Percentiles rank a stretch among this genome's conserved stretches.
These are phyloP conservation scores for Evernia prunastri DNA, from an alignment of 495 filamentous ascomycete species.

Conservation along the genomic window DNA sequence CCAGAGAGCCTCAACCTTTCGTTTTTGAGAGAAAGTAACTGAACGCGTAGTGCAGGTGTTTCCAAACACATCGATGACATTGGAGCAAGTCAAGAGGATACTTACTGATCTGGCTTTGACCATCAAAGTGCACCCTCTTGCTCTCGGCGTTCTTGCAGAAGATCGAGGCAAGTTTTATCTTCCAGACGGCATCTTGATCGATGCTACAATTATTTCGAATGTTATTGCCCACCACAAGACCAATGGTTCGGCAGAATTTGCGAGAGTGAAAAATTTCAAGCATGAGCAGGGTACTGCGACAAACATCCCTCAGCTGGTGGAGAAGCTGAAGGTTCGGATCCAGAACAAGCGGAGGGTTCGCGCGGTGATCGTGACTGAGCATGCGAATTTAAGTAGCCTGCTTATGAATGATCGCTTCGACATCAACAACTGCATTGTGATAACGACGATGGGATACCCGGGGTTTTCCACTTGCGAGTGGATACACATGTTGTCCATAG, in stretches of 20 bases:
- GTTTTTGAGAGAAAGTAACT: not conserved
- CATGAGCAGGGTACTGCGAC: not conserved
- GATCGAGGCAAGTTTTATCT: constrained; percentile 7
- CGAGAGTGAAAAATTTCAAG: not conserved
- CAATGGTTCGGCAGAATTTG: not conserved
- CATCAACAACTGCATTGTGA: constrained; percentile 4
- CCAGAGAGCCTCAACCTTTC: not conserved
- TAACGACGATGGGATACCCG: constrained; percentile 11
- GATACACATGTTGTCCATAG: constrained; percentile 12
- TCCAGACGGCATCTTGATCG: constrained; percentile 2
- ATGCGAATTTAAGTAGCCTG: constrained; percentile 13
- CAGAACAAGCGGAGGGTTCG: too few relatives aligned
- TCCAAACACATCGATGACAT: constrained; percentile 4
- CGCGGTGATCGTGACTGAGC: constrained; percentile 15
- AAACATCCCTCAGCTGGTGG: too few relatives aligned
- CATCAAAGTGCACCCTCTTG: constrained; percentile 15
- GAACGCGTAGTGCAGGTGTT: not conserved
- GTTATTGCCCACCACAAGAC: not conserved
- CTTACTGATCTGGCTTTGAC: constrained; percentile 15
- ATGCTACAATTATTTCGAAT: constrained; percentile 3
- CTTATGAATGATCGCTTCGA: not conserved
- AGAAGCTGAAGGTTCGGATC: too few relatives aligned
- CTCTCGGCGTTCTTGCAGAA: constrained; percentile 16
- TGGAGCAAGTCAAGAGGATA: constrained; percentile 1
- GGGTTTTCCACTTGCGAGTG: constrained; percentile 16